Base-by-base conservation (phyloP, 768 basidiomycete species). In the Pleurotus citrinopileatus region DNA sequence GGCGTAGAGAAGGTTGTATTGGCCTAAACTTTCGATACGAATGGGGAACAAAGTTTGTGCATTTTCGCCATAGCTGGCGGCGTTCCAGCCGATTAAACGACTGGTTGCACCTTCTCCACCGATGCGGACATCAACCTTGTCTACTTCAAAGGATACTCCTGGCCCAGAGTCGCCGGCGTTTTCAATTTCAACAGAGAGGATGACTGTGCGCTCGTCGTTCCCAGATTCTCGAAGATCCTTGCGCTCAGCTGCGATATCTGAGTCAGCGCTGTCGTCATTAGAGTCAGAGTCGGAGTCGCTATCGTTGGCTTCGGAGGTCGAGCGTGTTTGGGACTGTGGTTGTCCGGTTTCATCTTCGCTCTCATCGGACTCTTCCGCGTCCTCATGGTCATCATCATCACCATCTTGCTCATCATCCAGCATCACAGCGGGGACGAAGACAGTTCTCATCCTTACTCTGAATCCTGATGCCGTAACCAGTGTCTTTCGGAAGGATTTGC, bases 161-260 rank as follows among this genome's bases (percentile, higher is more conserved):
- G 75, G 64, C 3, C 79, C 79, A 2, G 81, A 75, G 15, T 87
- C 87, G 12, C 86, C 84, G 1, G 86, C 79, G 61, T 94, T 93
- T 68, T 94, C 92, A 40, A 97, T 76, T 61, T 97, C 94, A 3
- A 97, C 85, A 55, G 89, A 94, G n/a, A 97, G 81, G 4, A 95
- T 85, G 20, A 95, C 84, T 0, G 91, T 91, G 43, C 86, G 79
- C 66, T 95, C 92, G 47, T 88, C 89, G 58, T 83, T 85, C 1
- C 79, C 81, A 8, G 89, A 87, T 36, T 87, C 87, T 56, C 84
- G 74, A 52, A 75, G 64, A 53, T 81, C 79, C n/a, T 74, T 72
- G 37, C 32, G 32, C 15, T 51, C 48, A n/a, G 48, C 48, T 9
- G 48, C 48, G 20, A 36, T 51, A 13, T 51, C 34, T n/a, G 17